These are phyloP conservation scores for Alternaria hordeiaustralica DNA, from an alignment of 2,329 filamentous ascomycete genomes.

Conservation along the genomic window DNA sequence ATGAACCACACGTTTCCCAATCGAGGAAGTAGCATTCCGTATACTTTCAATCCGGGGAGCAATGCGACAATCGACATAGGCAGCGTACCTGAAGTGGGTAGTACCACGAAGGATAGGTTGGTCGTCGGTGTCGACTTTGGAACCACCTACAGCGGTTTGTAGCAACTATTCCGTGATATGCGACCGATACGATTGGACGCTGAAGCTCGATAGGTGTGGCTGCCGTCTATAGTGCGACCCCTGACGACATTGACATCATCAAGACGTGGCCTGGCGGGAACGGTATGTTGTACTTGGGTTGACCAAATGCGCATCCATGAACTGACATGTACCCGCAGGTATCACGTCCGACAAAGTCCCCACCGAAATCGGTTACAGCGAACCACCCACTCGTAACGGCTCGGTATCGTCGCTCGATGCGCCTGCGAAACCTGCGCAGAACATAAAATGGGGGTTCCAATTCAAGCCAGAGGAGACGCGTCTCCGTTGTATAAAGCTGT, in stretches of 20 bases:
- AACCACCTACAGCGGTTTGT: slow-evolving; percentile 76
- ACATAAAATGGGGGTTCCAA: slow-evolving; percentile 79
- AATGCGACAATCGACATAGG: slow-evolving; percentile 29
- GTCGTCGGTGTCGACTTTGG: slow-evolving; percentile 85
- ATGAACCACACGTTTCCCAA: slow-evolving; percentile 33
- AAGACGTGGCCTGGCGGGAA: slow-evolving; percentile 83
- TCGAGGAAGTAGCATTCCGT: slow-evolving; percentile 40
- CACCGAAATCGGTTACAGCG: slow-evolving; percentile 71
- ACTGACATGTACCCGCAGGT: slow-evolving; percentile 29
- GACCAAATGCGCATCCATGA: background rate
- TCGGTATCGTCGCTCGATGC: slow-evolving; percentile 28
- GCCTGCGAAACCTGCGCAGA: slow-evolving; percentile 25
- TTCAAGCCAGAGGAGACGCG: slow-evolving; percentile 79
- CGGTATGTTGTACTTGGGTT: slow-evolving; percentile 50
- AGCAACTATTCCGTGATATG: background rate
- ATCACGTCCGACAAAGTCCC: slow-evolving; percentile 90
- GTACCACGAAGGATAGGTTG: slow-evolving; percentile 62
- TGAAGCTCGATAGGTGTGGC: slow-evolving; percentile 62
- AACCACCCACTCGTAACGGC: slow-evolving; percentile 16
- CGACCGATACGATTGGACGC: background rate
- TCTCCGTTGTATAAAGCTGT: slow-evolving; percentile 82
- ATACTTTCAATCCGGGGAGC: slow-evolving; percentile 37
- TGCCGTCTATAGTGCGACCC: slow-evolving; percentile 75
- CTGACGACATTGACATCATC: slow-evolving; percentile 83
- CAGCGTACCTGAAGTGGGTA: slow-evolving; percentile 17